A percentile compares a stretch with the other conserved stretches of the same genome.
Evolutionary conservation across 2,329 filamentous ascomycete species (phyloP).

Genomic region (Monosporascus sp.): DNA sequence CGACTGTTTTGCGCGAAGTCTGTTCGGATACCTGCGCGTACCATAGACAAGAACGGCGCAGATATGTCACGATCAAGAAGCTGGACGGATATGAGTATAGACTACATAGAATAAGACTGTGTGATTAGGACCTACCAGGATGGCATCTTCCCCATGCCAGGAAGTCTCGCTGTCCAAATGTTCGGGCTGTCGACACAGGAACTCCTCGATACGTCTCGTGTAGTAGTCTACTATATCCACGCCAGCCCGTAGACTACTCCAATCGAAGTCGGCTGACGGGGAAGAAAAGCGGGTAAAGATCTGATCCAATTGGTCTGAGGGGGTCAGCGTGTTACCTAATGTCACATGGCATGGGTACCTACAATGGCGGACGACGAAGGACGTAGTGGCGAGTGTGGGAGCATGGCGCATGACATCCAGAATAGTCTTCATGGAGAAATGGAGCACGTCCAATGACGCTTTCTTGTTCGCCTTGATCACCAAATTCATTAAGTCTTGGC

Average conservation of each 20-base stretch:
- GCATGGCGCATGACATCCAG: slow-evolving; percentile 45
- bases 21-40: slow-evolving; percentile 31
- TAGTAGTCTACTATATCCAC: slow-evolving; percentile 44
- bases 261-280: slow-evolving; percentile 38
- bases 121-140: slow-evolving; percentile 26
- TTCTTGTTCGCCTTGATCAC: slow-evolving; percentile 49
- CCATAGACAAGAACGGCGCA: slow-evolving; percentile 41
- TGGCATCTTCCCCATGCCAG: slow-evolving; percentile 42
- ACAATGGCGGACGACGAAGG: slow-evolving; percentile 44
- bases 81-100: slow-evolving; percentile 16
- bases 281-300: slow-evolving; percentile 44
- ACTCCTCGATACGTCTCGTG: slow-evolving; percentile 36
- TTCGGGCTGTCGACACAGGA: slow-evolving; percentile 33
- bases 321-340: slow-evolving; percentile 8
- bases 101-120: not conserved
- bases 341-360: slow-evolving; percentile 6
- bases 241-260: slow-evolving; percentile 38
- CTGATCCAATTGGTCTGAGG: slow-evolving; percentile 41
- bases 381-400: slow-evolving; percentile 38
- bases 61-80: slow-evolving; percentile 45
- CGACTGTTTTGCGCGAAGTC: slow-evolving; percentile 15
- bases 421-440: slow-evolving; percentile 42
- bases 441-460: slow-evolving; percentile 47
- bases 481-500: slow-evolving; percentile 39
- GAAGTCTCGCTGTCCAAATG: slow-evolving; percentile 24